Percentiles rank a stretch among this genome's conserved stretches.
These are phyloP conservation scores for Pseudogymnoascus sp. DNA, from an alignment of 2,329 filamentous ascomycete species.

Conservation along the genomic window DNA sequence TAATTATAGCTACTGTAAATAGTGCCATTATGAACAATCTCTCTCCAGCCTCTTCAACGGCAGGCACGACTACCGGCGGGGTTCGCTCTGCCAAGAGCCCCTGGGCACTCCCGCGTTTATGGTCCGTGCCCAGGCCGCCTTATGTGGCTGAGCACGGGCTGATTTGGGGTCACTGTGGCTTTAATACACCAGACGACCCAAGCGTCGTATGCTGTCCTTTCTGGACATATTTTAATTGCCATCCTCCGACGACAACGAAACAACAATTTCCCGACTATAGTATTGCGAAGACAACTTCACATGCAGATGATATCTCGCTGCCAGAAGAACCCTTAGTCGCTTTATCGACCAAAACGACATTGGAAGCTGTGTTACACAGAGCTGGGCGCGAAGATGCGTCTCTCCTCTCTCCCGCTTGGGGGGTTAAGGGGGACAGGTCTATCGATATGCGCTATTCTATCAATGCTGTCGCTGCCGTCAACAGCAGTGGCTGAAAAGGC, in stretches of 20 bases:
- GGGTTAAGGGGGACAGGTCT: slow-evolving; percentile 1
- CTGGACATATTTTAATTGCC: neutral
- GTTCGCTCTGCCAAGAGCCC: neutral
- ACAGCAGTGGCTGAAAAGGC: slow-evolving; percentile 43
- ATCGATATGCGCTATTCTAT: slow-evolving; percentile 30
- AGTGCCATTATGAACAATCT: neutral
- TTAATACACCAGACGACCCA: neutral
- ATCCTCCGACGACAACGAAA: neutral
- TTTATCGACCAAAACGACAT: neutral
- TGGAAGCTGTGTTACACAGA: neutral
- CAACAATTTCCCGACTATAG: neutral
- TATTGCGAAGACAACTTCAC: neutral
- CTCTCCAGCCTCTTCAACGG: neutral
- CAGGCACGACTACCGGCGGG: neutral
- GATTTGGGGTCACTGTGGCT: neutral
- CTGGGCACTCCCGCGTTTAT: neutral
- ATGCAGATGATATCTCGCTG: neutral
- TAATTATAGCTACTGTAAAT: neutral
- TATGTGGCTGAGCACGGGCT: neutral
- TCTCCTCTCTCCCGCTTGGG: neutral
- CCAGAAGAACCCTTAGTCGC: neutral
- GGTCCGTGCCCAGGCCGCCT: neutral
- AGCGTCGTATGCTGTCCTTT: slow-evolving; percentile 7
- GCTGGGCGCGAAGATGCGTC: slow-evolving; percentile 1
- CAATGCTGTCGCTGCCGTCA: slow-evolving; percentile 38